Base-by-base conservation (phyloP, 176 grass and related monocot species). In the Phragmites australis region DNA sequence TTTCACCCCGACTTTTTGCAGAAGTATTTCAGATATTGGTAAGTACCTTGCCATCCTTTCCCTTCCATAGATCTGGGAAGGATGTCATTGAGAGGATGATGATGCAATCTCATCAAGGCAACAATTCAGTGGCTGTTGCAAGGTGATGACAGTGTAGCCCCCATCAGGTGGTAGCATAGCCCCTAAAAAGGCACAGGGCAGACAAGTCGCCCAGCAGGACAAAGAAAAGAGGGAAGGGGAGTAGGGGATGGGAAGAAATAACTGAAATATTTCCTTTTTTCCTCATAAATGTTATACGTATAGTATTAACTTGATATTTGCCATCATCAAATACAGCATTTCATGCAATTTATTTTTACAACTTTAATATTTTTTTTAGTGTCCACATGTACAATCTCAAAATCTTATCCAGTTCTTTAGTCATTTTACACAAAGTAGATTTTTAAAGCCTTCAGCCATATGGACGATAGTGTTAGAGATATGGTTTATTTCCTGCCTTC, bases 51-150 rank as follows among this genome's bases (percentile, higher is more conserved):
- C 17, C 76, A 30, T 55, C 21, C 37, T 80, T 37, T 27, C 10
- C 67, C 56, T 6, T 65, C 58, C 27, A 74, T 46, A 49, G 32
- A 60, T 52, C 44, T 85, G 65, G 43, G 54, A 85, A 62, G 15
- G 30, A 78, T 66, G 56, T 27, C 27, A 43, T 42, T 41, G 32
- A 44, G 47, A 73, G 57, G 46, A n/a, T n/a, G 76, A 80, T 49
- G 37, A 9, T 53, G 37, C 54, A 63, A 79, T 63, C 18, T 59
- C 65, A 78, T 31, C 18, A 50, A 54, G 6, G 31, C 65, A 79
- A 65, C 46, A 72, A 23, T 47, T 34, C 9, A 7, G 21, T 58
- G 66, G 37, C 12, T 72, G 37, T 26, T 79, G n/a, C n/a, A n/a
- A n/a, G n/a, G n/a, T n/a, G n/a, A n/a, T n/a, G n/a, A n/a, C n/a